A percentile compares a stretch with the other conserved stretches of the same genome.
Evolutionary conservation across 2,329 filamentous ascomycete genomes (phyloP).

Genomic region (Ceratocystis albifundus): DNA sequence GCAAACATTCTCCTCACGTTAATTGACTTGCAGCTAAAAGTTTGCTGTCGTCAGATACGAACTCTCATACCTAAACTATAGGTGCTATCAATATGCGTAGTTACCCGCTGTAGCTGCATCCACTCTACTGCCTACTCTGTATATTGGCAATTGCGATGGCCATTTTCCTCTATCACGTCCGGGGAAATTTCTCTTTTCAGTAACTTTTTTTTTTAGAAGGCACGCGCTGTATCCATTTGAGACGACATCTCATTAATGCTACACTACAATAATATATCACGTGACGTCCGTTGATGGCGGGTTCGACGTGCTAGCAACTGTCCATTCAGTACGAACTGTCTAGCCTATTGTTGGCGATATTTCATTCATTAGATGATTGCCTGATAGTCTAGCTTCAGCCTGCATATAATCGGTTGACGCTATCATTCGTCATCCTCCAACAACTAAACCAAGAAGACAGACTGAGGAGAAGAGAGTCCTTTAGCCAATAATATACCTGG

Average conservation of each 20-base stretch:
- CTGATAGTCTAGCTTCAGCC: too few relatives aligned
- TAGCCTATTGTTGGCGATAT: too few relatives aligned
- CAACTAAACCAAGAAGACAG: too few relatives aligned
- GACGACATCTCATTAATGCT: not conserved
- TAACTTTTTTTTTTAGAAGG: conserved; percentile 1
- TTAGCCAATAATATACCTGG: not conserved
- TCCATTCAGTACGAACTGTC: too few relatives aligned
- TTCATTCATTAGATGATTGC: too few relatives aligned
- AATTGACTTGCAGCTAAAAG: too few relatives aligned
- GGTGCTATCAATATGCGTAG: too few relatives aligned
- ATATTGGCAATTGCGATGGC: not conserved
- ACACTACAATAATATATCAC: not conserved
- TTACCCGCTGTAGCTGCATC: not conserved
- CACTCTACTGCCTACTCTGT: not conserved
- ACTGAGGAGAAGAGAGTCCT: too few relatives aligned
- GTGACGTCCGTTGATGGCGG: not conserved
- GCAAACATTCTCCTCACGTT: too few relatives aligned
- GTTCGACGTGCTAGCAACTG: too few relatives aligned
- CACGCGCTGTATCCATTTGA: conserved; percentile 2
- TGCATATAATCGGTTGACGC: too few relatives aligned
- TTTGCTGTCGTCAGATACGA: not conserved
- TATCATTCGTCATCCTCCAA: too few relatives aligned
- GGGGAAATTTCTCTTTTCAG: not conserved
- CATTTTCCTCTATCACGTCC: not conserved
- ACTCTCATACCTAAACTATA: not conserved